These are phyloP conservation scores for Suillus sp. DNA, from an alignment of 768 basidiomycete species.

Conservation along the genomic window DNA sequence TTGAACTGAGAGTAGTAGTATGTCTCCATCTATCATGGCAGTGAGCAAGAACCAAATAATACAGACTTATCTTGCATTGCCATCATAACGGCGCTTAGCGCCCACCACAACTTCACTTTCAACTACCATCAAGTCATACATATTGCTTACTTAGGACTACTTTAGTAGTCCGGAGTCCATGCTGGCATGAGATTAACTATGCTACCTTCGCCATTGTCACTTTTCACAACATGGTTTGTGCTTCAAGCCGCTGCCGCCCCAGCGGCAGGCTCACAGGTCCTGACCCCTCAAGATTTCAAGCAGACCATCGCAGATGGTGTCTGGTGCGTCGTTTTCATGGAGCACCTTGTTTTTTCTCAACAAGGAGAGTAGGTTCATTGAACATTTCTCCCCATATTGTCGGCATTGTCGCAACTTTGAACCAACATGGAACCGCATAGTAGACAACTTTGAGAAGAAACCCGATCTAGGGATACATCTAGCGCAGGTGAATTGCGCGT, in stretches of 20 bases:
- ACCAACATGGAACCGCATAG: slow-evolving; percentile 80
- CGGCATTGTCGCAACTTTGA: slow-evolving; percentile 77
- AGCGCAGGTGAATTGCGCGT: slow-evolving; percentile 81
- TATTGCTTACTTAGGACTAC: background rate
- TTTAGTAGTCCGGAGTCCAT: slow-evolving; percentile 10
- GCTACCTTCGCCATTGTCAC: slow-evolving; percentile 25
- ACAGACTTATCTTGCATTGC: background rate
- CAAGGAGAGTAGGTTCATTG: slow-evolving; percentile 58
- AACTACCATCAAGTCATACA: background rate
- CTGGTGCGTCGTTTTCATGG: slow-evolving; percentile 44
- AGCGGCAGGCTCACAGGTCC: slow-evolving; percentile 33
- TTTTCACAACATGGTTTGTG: slow-evolving; percentile 34
- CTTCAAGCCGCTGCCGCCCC: slow-evolving; percentile 38
- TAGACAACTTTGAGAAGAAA: slow-evolving; percentile 49
- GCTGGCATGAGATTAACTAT: slow-evolving; percentile 15
- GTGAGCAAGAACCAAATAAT: background rate
- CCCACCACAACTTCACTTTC: background rate
- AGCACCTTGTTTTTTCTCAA: background rate
- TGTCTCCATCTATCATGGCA: slow-evolving; percentile 46
- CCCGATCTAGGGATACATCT: slow-evolving; percentile 49
- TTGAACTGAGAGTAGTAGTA: slow-evolving; percentile 58
- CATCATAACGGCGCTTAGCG: background rate
- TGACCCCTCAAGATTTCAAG: slow-evolving; percentile 65
- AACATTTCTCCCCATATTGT: slow-evolving; percentile 89
- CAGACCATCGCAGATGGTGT: slow-evolving; percentile 54